Conservation (phyloP, 805 yeast species). For the Wickerhamomyces rabaulensis region DNA sequence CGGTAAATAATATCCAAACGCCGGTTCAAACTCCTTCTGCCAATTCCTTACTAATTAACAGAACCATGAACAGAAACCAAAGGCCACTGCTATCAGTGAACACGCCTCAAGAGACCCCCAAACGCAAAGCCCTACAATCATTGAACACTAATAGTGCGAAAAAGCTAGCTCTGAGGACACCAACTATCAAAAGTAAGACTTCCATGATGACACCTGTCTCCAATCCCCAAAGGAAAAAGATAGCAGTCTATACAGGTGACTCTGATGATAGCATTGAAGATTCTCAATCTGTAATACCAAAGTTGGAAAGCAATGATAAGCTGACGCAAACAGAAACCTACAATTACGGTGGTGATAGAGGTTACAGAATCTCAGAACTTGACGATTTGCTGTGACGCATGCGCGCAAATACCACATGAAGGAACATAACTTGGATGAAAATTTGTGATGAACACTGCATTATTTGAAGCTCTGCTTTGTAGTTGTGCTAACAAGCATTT, state of each 20-base stretch:
- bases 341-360: constrained; percentile 9
- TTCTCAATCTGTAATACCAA: background rate
- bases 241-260: constrained; percentile 7
- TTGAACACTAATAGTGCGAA: background rate
- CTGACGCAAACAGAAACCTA: constrained; percentile 17
- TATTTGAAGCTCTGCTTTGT: too few relatives aligned
- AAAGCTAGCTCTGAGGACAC: background rate
- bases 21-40: background rate
- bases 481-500: too few relatives aligned
- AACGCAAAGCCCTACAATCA: background rate
- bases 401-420: too few relatives aligned
- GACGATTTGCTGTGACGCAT: background rate
- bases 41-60: background rate
- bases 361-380: constrained; percentile 8
- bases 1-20: background rate
- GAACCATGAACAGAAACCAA: background rate
- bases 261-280: constrained; percentile 8
- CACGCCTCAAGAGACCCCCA: background rate
- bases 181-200: background rate
- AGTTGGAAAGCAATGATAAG: background rate
- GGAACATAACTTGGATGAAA: too few relatives aligned
- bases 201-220: constrained; percentile 3
- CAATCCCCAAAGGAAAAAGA: constrained; percentile 1
- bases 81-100: background rate
- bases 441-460: too few relatives aligned